Conservation (phyloP, 768 basidiomycete species). For the Auriscalpium vulgare region DNA sequence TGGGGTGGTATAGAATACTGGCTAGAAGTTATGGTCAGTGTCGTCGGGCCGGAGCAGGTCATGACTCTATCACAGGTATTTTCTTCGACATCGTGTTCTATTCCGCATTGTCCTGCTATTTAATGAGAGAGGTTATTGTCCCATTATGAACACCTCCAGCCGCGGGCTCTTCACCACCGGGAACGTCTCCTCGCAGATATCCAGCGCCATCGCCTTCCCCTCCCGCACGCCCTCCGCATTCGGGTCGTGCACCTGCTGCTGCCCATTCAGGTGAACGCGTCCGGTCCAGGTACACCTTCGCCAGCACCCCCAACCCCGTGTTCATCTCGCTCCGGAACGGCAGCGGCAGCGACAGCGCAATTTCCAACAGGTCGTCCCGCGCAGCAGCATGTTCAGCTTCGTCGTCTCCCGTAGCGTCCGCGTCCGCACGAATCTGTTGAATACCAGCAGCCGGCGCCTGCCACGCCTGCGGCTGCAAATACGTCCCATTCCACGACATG, state of each 20-base stretch:
- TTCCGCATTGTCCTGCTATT: too few relatives aligned
- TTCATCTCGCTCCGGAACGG: constrained; percentile 97
- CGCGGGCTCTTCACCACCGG: constrained; percentile 82
- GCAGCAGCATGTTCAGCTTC: constrained; percentile 87
- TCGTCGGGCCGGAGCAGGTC: too few relatives aligned
- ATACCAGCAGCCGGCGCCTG: constrained; percentile 90
- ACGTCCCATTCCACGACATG: neutral
- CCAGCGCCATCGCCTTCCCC: constrained; percentile 81
- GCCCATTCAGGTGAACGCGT: constrained; percentile 84
- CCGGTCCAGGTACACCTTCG: constrained; percentile 94
- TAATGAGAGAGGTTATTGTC: too few relatives aligned
- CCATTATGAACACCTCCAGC: too few relatives aligned
- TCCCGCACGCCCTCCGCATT: constrained; percentile 73
- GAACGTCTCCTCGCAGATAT: constrained; percentile 92
- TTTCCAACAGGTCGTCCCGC: constrained; percentile 89
- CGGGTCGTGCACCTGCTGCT: constrained; percentile 67
- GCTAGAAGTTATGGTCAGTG: too few relatives aligned
- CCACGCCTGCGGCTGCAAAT: constrained; percentile 75
- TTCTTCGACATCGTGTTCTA: too few relatives aligned
- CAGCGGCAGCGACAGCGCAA: constrained; percentile 84
- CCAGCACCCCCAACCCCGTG: constrained; percentile 95
- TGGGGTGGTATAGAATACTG: too few relatives aligned
- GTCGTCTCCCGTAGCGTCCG: constrained; percentile 86
- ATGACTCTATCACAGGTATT: too few relatives aligned
- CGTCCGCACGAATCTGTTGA: constrained; percentile 95